A percentile compares a stretch with the other conserved stretches of the same genome.
These are phyloP conservation scores for Erigeron canadensis DNA, from an alignment of 129 eudicot genomes.

Conservation along the genomic window DNA sequence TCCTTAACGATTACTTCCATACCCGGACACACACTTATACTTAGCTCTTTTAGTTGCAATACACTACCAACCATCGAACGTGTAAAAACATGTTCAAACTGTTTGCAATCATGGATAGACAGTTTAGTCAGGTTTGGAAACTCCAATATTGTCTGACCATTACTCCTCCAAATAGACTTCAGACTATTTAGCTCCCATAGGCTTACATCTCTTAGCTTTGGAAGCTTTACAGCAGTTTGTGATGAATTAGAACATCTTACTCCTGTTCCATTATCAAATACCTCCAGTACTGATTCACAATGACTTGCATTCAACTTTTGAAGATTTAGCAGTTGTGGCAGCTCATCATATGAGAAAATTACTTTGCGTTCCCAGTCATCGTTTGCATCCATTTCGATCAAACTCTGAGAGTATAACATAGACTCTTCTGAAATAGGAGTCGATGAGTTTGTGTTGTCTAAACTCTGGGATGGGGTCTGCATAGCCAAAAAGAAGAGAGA, in stretches of 20 bases:
- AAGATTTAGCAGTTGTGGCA: not conserved
- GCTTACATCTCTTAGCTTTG: not conserved
- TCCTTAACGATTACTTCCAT: not conserved
- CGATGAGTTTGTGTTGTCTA: not conserved
- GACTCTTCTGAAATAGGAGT: not conserved
- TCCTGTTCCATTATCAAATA: not conserved
- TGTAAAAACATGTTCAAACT: not conserved
- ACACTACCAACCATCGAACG: slow-evolving; percentile 11
- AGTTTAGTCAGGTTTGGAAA: not conserved
- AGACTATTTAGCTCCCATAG: not conserved
- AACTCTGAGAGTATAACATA: not conserved
- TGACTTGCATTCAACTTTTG: not conserved
- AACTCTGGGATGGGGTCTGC: not conserved
- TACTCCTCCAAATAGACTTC: not conserved
- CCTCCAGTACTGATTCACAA: not conserved
- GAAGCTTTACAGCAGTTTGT: not conserved
- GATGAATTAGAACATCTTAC: not conserved
- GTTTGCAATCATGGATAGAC: fast-evolving
- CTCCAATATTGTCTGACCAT: not conserved
- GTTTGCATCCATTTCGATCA: not conserved
- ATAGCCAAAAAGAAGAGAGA: not conserved
- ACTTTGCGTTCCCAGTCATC: not conserved
- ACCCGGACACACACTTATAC: fast-evolving
- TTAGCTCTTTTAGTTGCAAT: not conserved
- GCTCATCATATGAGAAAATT: not conserved